Percentiles rank a stretch among this genome's conserved stretches.
phyloP scores from a whole-genome alignment of 345 rosid species.

The Excoecaria agallocha region DNA sequence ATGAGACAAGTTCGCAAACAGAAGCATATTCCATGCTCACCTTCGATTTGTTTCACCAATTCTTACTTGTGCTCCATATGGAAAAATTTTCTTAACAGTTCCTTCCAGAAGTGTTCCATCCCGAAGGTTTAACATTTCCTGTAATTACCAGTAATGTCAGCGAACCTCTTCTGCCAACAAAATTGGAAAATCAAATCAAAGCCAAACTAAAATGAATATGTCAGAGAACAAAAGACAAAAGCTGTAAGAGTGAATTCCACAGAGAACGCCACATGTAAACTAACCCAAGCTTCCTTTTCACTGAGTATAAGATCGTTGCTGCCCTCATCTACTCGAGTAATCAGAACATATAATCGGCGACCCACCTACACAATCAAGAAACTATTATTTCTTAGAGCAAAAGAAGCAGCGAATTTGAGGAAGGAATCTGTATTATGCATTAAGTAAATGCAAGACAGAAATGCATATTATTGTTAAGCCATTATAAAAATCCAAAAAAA shows the following conservation, averaged over 20 bases:
- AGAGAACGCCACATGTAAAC: conserved; percentile 16
- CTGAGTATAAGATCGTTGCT: conserved; percentile 79
- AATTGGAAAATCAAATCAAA: background rate
- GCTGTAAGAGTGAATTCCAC: background rate
- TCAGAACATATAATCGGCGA: conserved; percentile 47
- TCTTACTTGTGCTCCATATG: conserved; percentile 88
- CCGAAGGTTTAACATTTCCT: conserved; percentile 72
- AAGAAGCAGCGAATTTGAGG: background rate
- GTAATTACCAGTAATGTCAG: conserved; percentile 24
- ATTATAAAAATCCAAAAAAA: background rate
- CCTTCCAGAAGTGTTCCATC: conserved; percentile 94
- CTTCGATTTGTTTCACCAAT: conserved; percentile 81
- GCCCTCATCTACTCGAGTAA: conserved; percentile 59
- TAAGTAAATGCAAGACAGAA: conserved; percentile 9
- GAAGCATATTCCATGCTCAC: conserved; percentile 30
- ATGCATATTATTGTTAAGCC: background rate
- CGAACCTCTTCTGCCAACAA: background rate
- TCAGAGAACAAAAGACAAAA: background rate
- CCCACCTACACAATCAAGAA: conserved; percentile 59
- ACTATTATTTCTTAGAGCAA: background rate
- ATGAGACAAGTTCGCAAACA: conserved; percentile 8
- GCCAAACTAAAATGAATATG: background rate
- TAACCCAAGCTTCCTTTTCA: conserved; percentile 81
- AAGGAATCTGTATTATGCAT: background rate
- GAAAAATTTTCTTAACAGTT: conserved; percentile 62